Base-by-base conservation (phyloP, 495 filamentous ascomycete genomes). In the Cercophora sp. region DNA sequence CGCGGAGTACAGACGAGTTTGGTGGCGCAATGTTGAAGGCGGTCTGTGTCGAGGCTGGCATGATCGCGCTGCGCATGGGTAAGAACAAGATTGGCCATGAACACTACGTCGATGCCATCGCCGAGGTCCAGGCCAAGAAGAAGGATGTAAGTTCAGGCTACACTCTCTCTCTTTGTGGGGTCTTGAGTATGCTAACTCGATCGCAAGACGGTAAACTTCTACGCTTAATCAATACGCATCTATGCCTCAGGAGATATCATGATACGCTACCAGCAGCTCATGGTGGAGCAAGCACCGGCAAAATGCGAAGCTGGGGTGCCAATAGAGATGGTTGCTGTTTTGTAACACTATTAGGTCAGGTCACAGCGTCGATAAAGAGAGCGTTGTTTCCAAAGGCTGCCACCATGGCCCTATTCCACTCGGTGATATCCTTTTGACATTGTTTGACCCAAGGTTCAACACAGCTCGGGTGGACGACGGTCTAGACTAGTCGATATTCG, bases 21-120 rank as follows among this genome's bases (percentile, higher is more conserved):
- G 93, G 93, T 20, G 93, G 93, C 60, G 93, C 93, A 45, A 89
- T 94, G 80, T 70, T 99, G 55, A 99, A 99, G 77, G 93, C 93
- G 37, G 93, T 99, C 23, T 99, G 93, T 68, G 93, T 99, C 32
- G 93, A 99, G 71, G 93, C 93, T 24, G 93, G 93, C 67, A 99
- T 99, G 93, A 99, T 99, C 73, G 93, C 93, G 16, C 75, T 99
- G 58, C 81, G 93, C 50, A 87, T 85, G 70, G 93, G 93, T 25
- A 86, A 88, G 79, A 87, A 80, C 68, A 96, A 96, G 81, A 89
- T 99, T 57, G 85, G 85, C 51, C 93, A 99, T 61, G 93, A 99
- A 77, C 91, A 99, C 73, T 99, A 97, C 69, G 93, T 99, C 20
- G 93, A 99, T 80, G 93, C 93, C 45, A 97, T 99, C 64, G 78